Percentiles rank a stretch among this genome's conserved stretches.
These are phyloP conservation scores for Primulina tabacum DNA, from an alignment of 257 asterid species.

Conservation along the genomic window DNA sequence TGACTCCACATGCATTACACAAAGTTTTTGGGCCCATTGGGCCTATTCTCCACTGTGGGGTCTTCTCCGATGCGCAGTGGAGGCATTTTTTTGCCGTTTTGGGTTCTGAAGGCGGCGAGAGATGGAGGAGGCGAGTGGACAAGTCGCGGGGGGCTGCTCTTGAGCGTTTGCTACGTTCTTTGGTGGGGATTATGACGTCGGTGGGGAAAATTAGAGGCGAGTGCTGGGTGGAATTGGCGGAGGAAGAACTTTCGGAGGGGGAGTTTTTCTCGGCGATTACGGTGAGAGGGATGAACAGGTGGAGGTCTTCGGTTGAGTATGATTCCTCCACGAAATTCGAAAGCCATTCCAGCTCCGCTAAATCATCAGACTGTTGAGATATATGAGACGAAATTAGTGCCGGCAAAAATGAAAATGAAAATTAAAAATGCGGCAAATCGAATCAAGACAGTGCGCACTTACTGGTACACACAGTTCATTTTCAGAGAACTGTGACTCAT, in stretches of 20 bases:
- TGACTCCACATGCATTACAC: conserved; percentile 97
- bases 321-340: conserved; percentile 97
- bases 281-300: conserved; percentile 50
- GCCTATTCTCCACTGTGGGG: conserved; percentile 98
- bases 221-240: conserved; percentile 39
- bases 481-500: conserved; percentile 67
- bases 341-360: conserved; percentile 98
- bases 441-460: conserved; percentile 20
- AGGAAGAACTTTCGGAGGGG: conserved; percentile 45
- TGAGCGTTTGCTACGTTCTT: conserved; percentile 97
- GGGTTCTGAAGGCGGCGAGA: conserved; percentile 37
- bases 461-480: conserved; percentile 92
- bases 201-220: conserved; percentile 46
- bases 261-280: conserved; percentile 27
- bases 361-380: conserved; percentile 66
- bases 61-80: conserved; percentile 91
- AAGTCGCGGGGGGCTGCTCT: conserved; percentile 94
- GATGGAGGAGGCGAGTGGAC: conserved; percentile 82
- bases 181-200: conserved; percentile 82
- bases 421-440: conserved; percentile 29
- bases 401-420: neutral
- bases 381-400: too few species aligned
- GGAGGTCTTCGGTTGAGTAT: conserved; percentile 78
- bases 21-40: conserved; percentile 94
- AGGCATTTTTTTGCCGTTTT: conserved; percentile 61